These are phyloP conservation scores for Polytolypa hystricis DNA, from an alignment of 2,329 filamentous ascomycete species.

Conservation along the genomic window DNA sequence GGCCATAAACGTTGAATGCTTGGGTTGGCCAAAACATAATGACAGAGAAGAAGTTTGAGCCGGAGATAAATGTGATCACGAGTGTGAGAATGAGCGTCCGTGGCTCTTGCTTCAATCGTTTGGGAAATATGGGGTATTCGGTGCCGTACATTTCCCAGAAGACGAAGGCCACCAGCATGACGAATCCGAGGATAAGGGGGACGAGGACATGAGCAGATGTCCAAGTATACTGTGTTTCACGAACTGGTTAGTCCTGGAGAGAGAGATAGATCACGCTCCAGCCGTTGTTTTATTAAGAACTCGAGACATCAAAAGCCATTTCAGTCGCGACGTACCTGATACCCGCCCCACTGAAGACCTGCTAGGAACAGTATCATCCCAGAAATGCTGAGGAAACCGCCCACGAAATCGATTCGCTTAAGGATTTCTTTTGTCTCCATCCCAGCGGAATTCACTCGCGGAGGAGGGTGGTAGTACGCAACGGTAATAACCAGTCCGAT, in stretches of 20 bases:
- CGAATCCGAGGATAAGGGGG: conserved; percentile 35
- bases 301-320: too few relatives aligned
- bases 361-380: conserved; percentile 39
- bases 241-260: too few relatives aligned
- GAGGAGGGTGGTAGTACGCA: conserved; percentile 37
- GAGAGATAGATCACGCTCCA: too few relatives aligned
- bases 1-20: conserved; percentile 54
- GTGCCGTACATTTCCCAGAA: conserved; percentile 38
- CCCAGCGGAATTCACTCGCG: conserved; percentile 30
- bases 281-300: too few relatives aligned
- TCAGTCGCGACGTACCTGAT: conserved; percentile 22
- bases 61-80: conserved; percentile 49
- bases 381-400: conserved; percentile 37
- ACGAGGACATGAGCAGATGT: conserved; percentile 34
- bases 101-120: conserved; percentile 35
- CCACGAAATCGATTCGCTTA: conserved; percentile 40
- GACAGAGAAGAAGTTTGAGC: conserved; percentile 47
- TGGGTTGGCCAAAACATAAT: conserved; percentile 53
- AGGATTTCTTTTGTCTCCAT: conserved; percentile 31
- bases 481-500: conserved; percentile 32
- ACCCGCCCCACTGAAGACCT: conserved; percentile 43
- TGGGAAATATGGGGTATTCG: conserved; percentile 37
- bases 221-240: conserved; percentile 38
- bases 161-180: conserved; percentile 32
- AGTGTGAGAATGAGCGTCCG: conserved; percentile 43